Evolutionary conservation across 2,329 filamentous ascomycete species (phyloP).

Genomic region (Davidsoniella neocaledoniae): DNA sequence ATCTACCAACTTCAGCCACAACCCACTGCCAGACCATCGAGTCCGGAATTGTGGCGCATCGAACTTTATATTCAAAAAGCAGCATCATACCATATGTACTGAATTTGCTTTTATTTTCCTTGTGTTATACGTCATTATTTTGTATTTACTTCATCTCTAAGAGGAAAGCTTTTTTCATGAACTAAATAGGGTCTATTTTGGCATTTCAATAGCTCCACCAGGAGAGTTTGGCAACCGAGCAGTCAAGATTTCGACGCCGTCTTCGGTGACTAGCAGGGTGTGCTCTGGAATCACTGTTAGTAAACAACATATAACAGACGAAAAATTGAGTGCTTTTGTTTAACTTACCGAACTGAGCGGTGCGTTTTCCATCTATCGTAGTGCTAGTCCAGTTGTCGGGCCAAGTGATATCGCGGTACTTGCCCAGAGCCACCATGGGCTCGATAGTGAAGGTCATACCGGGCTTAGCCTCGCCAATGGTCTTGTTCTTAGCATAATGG

Average conservation of each 20-base stretch:
- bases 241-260: conserved; percentile 67
- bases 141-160: background rate
- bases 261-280: conserved; percentile 66
- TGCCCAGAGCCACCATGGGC: conserved; percentile 91
- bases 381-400: conserved; percentile 98
- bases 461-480: conserved; percentile 79
- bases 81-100: too few species aligned
- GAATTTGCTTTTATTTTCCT: background rate
- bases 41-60: too few species aligned
- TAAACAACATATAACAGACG: background rate
- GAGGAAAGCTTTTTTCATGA: background rate
- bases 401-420: conserved; percentile 87
- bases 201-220: conserved; percentile 52
- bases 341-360: conserved; percentile 73
- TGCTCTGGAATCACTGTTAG: conserved; percentile 38
- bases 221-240: conserved; percentile 57
- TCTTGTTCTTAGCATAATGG: conserved; percentile 98
- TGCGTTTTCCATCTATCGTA: conserved; percentile 74
- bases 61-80: too few species aligned
- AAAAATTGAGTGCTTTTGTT: background rate
- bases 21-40: too few species aligned
- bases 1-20: too few species aligned
- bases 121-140: background rate
- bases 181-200: conserved; percentile 15
- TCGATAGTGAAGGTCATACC: conserved; percentile 99